A percentile compares a stretch with the other conserved stretches of the same genome.
Conservation (phyloP, 2,329 filamentous ascomycete genomes). For the Colletotrichum aenigma region DNA sequence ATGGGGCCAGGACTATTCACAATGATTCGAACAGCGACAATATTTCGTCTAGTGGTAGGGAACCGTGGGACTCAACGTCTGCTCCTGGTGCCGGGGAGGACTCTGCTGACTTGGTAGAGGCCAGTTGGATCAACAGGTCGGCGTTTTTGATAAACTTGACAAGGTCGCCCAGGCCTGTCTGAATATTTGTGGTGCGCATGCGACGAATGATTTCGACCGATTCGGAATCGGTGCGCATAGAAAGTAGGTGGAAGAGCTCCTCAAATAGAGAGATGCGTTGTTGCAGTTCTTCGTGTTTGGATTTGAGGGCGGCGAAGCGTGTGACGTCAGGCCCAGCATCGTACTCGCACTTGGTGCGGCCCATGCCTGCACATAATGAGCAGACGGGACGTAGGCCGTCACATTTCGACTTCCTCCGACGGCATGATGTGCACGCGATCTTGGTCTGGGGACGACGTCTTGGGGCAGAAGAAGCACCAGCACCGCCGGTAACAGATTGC, state of each 20-base stretch:
- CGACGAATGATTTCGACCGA: slow-evolving; percentile 20
- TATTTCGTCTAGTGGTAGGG: background rate
- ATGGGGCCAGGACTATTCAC: background rate
- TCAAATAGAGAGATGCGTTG: slow-evolving; percentile 13
- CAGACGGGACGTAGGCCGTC: slow-evolving; percentile 20
- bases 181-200: slow-evolving; percentile 11
- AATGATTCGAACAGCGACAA: slow-evolving; percentile 3
- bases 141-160: slow-evolving; percentile 21
- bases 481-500: slow-evolving; percentile 1
- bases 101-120: background rate
- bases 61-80: background rate
- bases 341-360: slow-evolving; percentile 19
- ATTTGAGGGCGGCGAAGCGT: slow-evolving; percentile 17
- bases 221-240: slow-evolving; percentile 17
- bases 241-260: slow-evolving; percentile 14
- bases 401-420: slow-evolving; percentile 20
- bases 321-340: slow-evolving; percentile 22
- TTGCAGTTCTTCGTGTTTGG: slow-evolving; percentile 18
- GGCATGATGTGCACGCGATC: slow-evolving; percentile 21
- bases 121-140: slow-evolving; percentile 17
- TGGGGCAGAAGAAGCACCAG: background rate
- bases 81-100: background rate
- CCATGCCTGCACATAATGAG: slow-evolving; percentile 18
- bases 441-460: slow-evolving; percentile 20
- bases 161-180: slow-evolving; percentile 12